A percentile compares a stretch with the other conserved stretches of the same genome.
Evolutionary conservation across 495 filamentous ascomycete species (phyloP).

Genomic region (Glutinoglossum americanum): DNA sequence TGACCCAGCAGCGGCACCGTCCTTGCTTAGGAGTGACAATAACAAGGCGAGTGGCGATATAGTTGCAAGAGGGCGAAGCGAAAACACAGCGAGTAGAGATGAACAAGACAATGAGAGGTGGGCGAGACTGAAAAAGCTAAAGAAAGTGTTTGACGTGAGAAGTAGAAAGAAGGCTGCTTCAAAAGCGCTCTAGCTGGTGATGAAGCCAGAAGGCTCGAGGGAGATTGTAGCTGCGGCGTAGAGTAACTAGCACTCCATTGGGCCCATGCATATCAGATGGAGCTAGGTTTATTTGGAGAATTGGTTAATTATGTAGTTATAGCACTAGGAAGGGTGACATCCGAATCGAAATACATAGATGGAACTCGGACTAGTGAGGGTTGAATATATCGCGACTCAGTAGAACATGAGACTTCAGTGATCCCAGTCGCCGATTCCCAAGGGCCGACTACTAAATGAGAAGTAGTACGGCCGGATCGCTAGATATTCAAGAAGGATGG

Average conservation of each 20-base stretch:
- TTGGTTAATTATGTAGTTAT: too few relatives aligned
- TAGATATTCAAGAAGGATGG: too few relatives aligned
- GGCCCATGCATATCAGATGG: neutral
- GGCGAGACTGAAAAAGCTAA: constrained; percentile 30
- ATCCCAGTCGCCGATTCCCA: too few relatives aligned
- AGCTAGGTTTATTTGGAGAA: neutral
- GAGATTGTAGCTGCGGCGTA: too few relatives aligned
- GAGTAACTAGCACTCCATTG: neutral
- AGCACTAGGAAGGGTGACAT: too few relatives aligned
- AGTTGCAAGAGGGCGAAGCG: constrained; percentile 9
- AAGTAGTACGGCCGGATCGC: too few relatives aligned
- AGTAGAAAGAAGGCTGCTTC: constrained; percentile 3
- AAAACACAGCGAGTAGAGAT: constrained; percentile 19
- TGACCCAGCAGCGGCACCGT: neutral
- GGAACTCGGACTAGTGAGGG: too few relatives aligned
- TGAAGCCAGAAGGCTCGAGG: neutral
- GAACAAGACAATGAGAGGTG: constrained; percentile 33
- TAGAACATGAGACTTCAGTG: too few relatives aligned
- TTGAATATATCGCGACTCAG: too few relatives aligned
- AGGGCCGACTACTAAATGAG: too few relatives aligned
- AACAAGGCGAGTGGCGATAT: constrained; percentile 8
- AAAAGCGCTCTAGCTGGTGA: neutral
- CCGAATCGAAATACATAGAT: too few relatives aligned
- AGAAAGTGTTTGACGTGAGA: constrained; percentile 35
- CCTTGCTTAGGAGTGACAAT: neutral